phyloP scores from a whole-genome alignment of 768 basidiomycete genomes.

The Macrocybe gigantea region DNA sequence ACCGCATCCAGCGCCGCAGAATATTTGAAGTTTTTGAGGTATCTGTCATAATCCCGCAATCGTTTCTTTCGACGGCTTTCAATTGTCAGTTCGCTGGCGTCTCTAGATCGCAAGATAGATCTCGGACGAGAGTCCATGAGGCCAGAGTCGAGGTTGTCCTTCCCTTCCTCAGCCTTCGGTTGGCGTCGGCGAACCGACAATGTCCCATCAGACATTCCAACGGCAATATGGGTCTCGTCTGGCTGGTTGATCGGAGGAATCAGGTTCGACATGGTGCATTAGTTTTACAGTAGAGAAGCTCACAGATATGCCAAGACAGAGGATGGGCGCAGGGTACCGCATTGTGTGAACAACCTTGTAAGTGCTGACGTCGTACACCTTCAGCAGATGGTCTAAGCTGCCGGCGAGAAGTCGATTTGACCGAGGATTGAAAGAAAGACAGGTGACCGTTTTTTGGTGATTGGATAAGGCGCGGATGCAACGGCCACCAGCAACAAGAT shows the following conservation, averaged over 20 bases:
- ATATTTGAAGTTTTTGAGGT: conserved; percentile 91
- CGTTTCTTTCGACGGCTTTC: conserved; percentile 65
- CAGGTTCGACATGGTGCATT: conserved; percentile 6
- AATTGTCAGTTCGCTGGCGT: conserved; percentile 72
- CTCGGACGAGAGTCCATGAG: conserved; percentile 48
- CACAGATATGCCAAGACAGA: conserved; percentile 90
- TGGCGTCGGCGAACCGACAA: conserved; percentile 93
- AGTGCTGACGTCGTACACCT: conserved; percentile 91
- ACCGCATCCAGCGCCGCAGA: conserved; percentile 92
- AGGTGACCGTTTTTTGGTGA: conserved; percentile 96
- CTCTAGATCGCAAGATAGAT: conserved; percentile 42
- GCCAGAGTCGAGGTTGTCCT: background rate
- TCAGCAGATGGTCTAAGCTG: conserved; percentile 94
- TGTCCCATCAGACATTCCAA: conserved; percentile 97
- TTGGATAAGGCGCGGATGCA: conserved; percentile 91
- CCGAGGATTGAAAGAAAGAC: conserved; percentile 73
- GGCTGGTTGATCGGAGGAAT: conserved; percentile 44
- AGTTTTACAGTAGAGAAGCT: conserved; percentile 18
- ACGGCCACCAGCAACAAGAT: conserved; percentile 84
- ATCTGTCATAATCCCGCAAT: conserved; percentile 82
- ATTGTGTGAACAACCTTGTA: conserved; percentile 98
- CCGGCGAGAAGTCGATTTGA: conserved; percentile 83
- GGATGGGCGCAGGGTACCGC: conserved; percentile 91
- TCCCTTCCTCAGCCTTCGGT: conserved; percentile 57
- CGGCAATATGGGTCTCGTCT: conserved; percentile 93